Evolutionary conservation across 1,139 yeast genomes (phyloP).

Genomic region (Hansenula anomala): DNA sequence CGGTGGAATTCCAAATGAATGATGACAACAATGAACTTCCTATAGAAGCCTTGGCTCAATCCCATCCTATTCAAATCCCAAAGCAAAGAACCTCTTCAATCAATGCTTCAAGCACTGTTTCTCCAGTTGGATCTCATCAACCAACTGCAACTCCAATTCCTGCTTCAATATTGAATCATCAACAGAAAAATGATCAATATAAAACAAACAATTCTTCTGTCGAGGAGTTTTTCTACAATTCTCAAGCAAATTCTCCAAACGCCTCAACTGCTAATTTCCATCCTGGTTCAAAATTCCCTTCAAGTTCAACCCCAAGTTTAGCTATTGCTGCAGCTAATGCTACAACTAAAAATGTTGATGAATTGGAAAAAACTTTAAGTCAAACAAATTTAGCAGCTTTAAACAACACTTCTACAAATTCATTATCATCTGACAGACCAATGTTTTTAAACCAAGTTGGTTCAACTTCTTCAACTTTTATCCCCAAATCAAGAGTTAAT

Average conservation of each 20-base stretch:
- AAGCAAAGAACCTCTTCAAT: slow-evolving; percentile 15
- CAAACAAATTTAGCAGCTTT: background rate
- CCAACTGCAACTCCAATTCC: background rate
- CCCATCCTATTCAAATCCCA: slow-evolving; percentile 14
- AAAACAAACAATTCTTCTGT: slow-evolving; percentile 18
- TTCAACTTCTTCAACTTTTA: slow-evolving; percentile 6
- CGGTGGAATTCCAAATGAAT: slow-evolving; percentile 60
- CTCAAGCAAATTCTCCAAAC: slow-evolving; percentile 2
- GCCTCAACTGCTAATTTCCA: background rate
- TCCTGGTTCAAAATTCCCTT: too few species aligned
- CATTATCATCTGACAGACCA: too few species aligned
- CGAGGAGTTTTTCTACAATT: slow-evolving; percentile 19
- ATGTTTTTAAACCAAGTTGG: background rate
- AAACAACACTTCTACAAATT: too few species aligned
- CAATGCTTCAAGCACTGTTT: slow-evolving; percentile 5
- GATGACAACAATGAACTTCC: slow-evolving; percentile 25
- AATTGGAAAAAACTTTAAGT: background rate
- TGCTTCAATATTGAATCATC: background rate
- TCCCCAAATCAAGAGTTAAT: slow-evolving; percentile 21
- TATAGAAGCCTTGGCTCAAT: slow-evolving; percentile 18
- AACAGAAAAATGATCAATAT: background rate
- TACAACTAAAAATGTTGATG: background rate
- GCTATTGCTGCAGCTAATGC: slow-evolving; percentile 1
- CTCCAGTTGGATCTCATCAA: background rate
- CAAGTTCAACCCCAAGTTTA: background rate